Evolutionary conservation across 2,329 filamentous ascomycete genomes (phyloP).

Genomic region (Sarocladium brachiariae): DNA sequence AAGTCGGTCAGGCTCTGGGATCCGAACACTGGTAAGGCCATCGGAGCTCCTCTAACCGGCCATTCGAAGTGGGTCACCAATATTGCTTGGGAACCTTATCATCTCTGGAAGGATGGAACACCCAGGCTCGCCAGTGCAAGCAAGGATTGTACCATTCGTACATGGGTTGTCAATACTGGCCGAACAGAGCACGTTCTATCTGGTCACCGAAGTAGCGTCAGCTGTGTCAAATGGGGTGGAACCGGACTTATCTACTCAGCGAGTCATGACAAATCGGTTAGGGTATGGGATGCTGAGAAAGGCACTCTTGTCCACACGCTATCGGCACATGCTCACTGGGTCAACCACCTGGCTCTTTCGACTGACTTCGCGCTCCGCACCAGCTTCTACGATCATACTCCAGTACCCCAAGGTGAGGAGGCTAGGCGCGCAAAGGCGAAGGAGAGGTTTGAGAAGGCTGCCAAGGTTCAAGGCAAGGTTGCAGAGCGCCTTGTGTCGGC

Average conservation of each 20-base stretch:
- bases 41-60: constrained; percentile 66
- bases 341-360: constrained; percentile 90
- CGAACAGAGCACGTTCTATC: constrained; percentile 75
- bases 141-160: constrained; percentile 80
- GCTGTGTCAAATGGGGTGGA: constrained; percentile 93
- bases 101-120: constrained; percentile 67
- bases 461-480: constrained; percentile 66
- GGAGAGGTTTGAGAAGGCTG: constrained; percentile 78
- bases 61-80: constrained; percentile 87
- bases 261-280: constrained; percentile 87
- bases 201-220: constrained; percentile 83
- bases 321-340: constrained; percentile 81
- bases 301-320: constrained; percentile 77
- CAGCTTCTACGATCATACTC: constrained; percentile 76
- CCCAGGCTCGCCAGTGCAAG: constrained; percentile 79
- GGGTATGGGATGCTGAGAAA: constrained; percentile 77
- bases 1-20: constrained; percentile 89
- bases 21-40: constrained; percentile 67
- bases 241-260: constrained; percentile 75
- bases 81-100: constrained; percentile 89
- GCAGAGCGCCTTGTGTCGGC: constrained; percentile 84
- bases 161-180: constrained; percentile 78
- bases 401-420: constrained; percentile 59
- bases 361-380: constrained; percentile 87
- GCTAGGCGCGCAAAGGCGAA: constrained; percentile 69